Percentiles rank a stretch among this genome's conserved stretches.
These are phyloP conservation scores for Lasiosphaeris hirsuta DNA, from an alignment of 495 filamentous ascomycete genomes.

Conservation along the genomic window DNA sequence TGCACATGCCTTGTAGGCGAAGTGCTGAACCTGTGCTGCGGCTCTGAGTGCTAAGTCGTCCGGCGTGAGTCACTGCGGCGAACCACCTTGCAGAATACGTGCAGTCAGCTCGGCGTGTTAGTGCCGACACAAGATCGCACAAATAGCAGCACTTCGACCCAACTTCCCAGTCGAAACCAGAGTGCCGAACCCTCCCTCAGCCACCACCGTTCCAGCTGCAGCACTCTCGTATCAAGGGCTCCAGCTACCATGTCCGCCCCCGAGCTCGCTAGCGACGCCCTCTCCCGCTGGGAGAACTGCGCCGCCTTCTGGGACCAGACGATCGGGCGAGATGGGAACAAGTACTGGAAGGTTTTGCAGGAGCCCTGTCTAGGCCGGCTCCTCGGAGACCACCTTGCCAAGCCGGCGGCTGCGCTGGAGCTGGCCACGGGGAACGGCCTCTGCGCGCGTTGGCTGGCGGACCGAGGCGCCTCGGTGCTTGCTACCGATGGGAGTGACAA, in stretches of 20 bases:
- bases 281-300: slow-evolving; percentile 34
- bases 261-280: slow-evolving; percentile 8
- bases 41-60: no score
- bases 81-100: no score
- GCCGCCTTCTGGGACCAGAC: slow-evolving; percentile 37
- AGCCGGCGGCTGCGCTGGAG: slow-evolving; percentile 30
- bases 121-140: no score
- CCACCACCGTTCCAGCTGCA: not conserved
- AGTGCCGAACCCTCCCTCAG: not conserved
- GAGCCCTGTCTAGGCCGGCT: slow-evolving; percentile 34
- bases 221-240: not conserved
- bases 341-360: slow-evolving; percentile 37
- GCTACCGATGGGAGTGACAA: slow-evolving; percentile 36
- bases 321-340: slow-evolving; percentile 38
- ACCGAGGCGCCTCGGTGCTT: slow-evolving; percentile 29
- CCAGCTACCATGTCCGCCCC: not conserved
- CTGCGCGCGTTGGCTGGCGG: slow-evolving; percentile 35
- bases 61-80: no score
- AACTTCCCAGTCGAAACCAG: no score
- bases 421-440: slow-evolving; percentile 44
- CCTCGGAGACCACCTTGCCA: slow-evolving; percentile 17
- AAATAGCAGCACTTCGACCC: no score
- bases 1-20: no score
- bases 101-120: no score
- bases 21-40: no score